A percentile compares a stretch with the other conserved stretches of the same genome.
phyloP scores from a whole-genome alignment of 2,329 filamentous ascomycete species.

The Aspergillus felis region DNA sequence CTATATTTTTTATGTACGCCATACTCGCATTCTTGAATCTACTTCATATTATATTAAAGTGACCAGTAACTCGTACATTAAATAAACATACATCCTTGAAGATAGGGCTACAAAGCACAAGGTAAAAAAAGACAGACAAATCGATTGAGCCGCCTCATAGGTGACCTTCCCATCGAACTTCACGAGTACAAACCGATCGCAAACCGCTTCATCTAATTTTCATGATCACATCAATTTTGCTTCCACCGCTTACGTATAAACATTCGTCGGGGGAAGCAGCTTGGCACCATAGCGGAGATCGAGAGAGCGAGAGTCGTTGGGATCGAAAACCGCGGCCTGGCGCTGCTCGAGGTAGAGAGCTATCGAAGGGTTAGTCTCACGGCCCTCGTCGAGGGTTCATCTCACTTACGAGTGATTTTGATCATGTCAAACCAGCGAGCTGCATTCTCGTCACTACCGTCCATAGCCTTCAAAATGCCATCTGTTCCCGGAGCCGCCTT shows the following conservation, averaged over 20 bases:
- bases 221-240: constrained; percentile 4
- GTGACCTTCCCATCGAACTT: background rate
- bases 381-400: background rate
- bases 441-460: constrained; percentile 37
- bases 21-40: background rate
- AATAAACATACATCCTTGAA: background rate
- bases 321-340: constrained; percentile 35
- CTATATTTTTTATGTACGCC: too few species aligned
- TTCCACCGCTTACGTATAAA: constrained; percentile 15
- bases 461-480: constrained; percentile 35
- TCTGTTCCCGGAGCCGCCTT: constrained; percentile 36
- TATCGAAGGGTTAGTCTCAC: constrained; percentile 13
- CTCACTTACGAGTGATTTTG: constrained; percentile 36
- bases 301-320: constrained; percentile 38
- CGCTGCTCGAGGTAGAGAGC: constrained; percentile 38
- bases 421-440: constrained; percentile 41
- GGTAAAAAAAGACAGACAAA: background rate
- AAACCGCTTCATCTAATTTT: constrained; percentile 1
- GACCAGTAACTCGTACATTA: background rate
- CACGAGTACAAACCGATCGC: background rate
- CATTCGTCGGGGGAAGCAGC: constrained; percentile 27
- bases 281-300: constrained; percentile 38
- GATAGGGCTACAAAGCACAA: background rate
- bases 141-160: background rate
- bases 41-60: background rate